Conservation (phyloP, 306 rosid genomes). For the Citrullus mucosospermus region DNA sequence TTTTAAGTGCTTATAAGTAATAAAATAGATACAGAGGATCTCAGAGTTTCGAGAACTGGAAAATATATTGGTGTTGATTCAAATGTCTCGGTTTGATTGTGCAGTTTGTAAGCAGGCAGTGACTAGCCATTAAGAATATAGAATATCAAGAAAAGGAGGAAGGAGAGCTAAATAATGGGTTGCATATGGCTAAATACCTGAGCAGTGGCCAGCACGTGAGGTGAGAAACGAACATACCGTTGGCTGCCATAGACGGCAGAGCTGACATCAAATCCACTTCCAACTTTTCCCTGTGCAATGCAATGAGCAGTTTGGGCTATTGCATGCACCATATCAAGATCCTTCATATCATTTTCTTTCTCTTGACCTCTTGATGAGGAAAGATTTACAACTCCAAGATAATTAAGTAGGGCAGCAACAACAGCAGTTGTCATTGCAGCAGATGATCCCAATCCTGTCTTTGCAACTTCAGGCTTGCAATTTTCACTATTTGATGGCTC, state of each 20-base stretch:
- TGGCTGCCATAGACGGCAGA: constrained; percentile 98
- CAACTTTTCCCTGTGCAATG: constrained; percentile 94
- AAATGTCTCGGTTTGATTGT: background rate
- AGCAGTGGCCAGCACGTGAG: constrained; percentile 71
- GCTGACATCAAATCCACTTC: constrained; percentile 97
- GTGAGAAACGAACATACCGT: constrained; percentile 90
- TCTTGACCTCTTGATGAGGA: constrained; percentile 25
- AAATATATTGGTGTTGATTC: background rate
- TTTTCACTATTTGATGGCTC: constrained; percentile 46
- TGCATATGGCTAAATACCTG: constrained; percentile 32
- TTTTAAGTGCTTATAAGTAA: background rate
- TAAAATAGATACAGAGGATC: background rate
- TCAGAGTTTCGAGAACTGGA: background rate
- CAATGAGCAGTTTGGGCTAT: constrained; percentile 97
- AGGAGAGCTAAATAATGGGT: constrained; percentile 1
- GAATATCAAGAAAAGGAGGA: background rate
- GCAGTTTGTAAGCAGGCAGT: background rate
- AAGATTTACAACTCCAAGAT: constrained; percentile 63
- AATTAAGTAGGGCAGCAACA: constrained; percentile 87
- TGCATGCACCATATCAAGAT: constrained; percentile 68
- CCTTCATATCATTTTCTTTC: constrained; percentile 20
- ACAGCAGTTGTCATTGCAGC: constrained; percentile 99
- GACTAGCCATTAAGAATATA: background rate
- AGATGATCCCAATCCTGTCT: constrained; percentile 97
- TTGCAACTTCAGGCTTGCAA: constrained; percentile 90